Base-by-base conservation (phyloP, 1,139 yeast genomes). In the Yamadazyma jaroonii region DNA sequence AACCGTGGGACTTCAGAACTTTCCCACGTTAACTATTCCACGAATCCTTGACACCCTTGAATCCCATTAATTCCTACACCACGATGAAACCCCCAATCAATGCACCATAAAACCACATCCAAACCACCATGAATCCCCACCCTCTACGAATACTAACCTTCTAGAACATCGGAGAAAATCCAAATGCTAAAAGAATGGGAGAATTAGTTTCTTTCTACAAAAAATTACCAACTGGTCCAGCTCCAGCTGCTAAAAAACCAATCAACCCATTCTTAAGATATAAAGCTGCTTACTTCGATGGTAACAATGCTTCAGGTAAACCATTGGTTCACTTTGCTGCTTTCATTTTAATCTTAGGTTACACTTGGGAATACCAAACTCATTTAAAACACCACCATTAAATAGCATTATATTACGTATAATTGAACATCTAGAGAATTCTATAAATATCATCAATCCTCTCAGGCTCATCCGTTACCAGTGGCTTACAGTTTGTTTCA, bases 101-200 rank as follows among this genome's bases (percentile, higher is more conserved):
- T n/a, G n/a, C n/a, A n/a, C n/a, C n/a, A n/a, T n/a, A n/a, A n/a
- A n/a, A n/a, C 32, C 25, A 20, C 25, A 11, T 21, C 12, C 17
- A 23, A 23, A 12, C 31, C 4, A 29, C 23, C 31, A 10, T 6
- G n/a, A 29, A 5, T 15, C 31, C 7, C 10, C 21, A 29, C 24
- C 31, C 6, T 29, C 25, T 26, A 13, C 4, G 31, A 34, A 34
- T 38, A 38, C 35, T 37, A 31, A 31, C 20, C 9, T 4, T 38
- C 24, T 64, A 84, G 86, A 89, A 88, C 84, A 74, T 92, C 56
- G 96, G 96, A 43, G 78, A 95, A 50, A 87, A 89, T 71, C 96
- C 97, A 57, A 85, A 90, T 59, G 97, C 97, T 55, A 88, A 88
- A 79, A 88, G 96, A 74, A 88, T 92, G 85, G 84, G 87, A 54